Evolutionary conservation across 2,329 filamentous ascomycete genomes (phyloP), one percentile per base, ranked within the genome.

Genomic region (Neofusicoccum kwambonambiense): DNA sequence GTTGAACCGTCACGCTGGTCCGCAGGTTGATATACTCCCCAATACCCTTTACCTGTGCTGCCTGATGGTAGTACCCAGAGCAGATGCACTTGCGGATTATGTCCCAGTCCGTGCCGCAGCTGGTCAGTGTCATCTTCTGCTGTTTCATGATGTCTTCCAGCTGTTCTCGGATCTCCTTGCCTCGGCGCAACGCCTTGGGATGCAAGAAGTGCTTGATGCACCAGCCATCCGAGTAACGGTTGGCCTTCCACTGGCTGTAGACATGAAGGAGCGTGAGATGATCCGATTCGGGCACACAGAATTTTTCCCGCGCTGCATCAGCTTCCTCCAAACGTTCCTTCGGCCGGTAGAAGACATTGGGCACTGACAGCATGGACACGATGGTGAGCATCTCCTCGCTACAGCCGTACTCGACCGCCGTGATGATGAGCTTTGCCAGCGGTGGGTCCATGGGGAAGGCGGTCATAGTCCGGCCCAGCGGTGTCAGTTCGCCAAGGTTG

Each of bases 361-460:
- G 95, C 0, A 99, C 95, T 0, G 92, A 96, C 8, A 99, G 86
- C 95, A 99, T 98, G 27, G 93, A 94, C 22, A 99, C 95, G 56
- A 99, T 98, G 0, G 93, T 98, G 22, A 97, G 86, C 90, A 99
- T 97, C 78, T 99, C 95, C 79, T 98, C 94, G 76, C 90, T 95
- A 79, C 95, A 99, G 51, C 87, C 90, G 75, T 97, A 97, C 68
- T 93, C 89, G 62, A 91, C 90, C 0, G 93, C 90, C 51, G 91
- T 97, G 74, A 99, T 97, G 64, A 99, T 86, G 12, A 99, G 87
- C 78, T 99, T 99, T 7, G 94, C 93, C 9, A 99, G 83, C 0
- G 93, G 93, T 0, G 95, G 95, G 69, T 99, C 95, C 94, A 99
- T 99, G 0, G 95, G 95, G 72, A 98, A 99, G 1, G 92, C 90